Evolutionary conservation across 2,329 filamentous ascomycete species (phyloP), one percentile per base, ranked within the genome.

Genomic region (Nannizziopsis barbatae): DNA sequence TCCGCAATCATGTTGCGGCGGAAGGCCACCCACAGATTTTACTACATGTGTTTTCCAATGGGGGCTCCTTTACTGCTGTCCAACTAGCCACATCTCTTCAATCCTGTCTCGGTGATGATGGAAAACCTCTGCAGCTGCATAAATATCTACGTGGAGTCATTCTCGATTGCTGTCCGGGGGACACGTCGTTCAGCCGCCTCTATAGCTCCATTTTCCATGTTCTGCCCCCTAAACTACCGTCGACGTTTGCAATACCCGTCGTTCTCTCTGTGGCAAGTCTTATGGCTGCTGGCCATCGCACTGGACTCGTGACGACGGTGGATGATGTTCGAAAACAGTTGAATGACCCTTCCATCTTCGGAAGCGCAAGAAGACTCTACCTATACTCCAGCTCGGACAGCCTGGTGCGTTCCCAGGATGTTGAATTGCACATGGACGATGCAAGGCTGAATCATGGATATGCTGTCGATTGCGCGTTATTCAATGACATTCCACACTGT

Each of bases 181-280:
- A 27, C 7, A 27, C 3, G 22, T 27, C 22, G 3, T 4, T 31
- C 20, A 5, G 11, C 18, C 10, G 20, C 11, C 22, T 27, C 7
- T 27, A 27, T 7, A 27, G 7, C 22, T 5, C 53, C 10, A 45
- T 59, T 7, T 51, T 60, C 15, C 57, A 60, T 50, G 20, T 55
- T 10, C 59, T 60, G 17, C 59, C 57, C 3, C 52, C 58, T 43
- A 57, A 57, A 15, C 57, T 57, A 11, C 47, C 51, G 38, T 54
- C 53, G 42, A 56, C 50, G 5, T 3, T 27, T 27, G 56, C 52
- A 8, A 50, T 53, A 20, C 57, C 56, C 36, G 46, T 60, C 9
- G 53, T 55, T 8, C 41, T 56, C 6, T 54, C 57, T 5, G 51
- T 59, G 47, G 14, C n/a, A 10, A 27, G 22, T 27, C 22, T 27